phyloP scores from a whole-genome alignment of 2,329 filamentous ascomycete species.

The Calonectria pauciramosa region DNA sequence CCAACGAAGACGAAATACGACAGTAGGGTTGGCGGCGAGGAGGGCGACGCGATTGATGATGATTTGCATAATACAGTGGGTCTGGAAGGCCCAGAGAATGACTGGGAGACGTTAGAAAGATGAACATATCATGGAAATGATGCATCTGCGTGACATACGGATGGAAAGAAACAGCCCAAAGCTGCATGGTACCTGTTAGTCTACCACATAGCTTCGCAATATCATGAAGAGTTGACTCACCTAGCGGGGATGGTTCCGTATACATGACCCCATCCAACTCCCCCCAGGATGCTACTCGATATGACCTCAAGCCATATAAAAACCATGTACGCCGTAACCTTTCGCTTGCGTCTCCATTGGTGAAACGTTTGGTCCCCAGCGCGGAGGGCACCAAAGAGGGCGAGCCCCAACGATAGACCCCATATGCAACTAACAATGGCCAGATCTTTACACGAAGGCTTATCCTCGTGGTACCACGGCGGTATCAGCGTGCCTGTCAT shows the following conservation, averaged over 20 bases:
- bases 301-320: constrained; percentile 58
- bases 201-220: background rate
- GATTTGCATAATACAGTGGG: constrained; percentile 62
- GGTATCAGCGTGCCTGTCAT: constrained; percentile 43
- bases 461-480: constrained; percentile 40
- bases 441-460: constrained; percentile 46
- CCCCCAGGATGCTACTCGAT: constrained; percentile 50
- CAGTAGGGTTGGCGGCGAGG: constrained; percentile 55
- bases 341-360: constrained; percentile 49
- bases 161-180: constrained; percentile 44
- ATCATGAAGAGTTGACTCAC: constrained; percentile 23
- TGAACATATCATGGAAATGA: background rate
- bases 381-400: constrained; percentile 50
- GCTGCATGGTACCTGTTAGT: constrained; percentile 42
- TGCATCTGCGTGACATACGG: constrained; percentile 22
- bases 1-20: constrained; percentile 58
- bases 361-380: constrained; percentile 52
- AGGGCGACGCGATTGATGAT: constrained; percentile 65
- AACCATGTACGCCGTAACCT: constrained; percentile 53
- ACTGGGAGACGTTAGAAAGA: constrained; percentile 35
- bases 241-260: constrained; percentile 47
- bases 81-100: constrained; percentile 53
- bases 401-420: constrained; percentile 55
- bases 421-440: constrained; percentile 53
- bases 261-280: constrained; percentile 54